Evolutionary conservation across 1,284 basidiomycete genomes (phyloP).

Genomic region (Heterobasidion occidentale): DNA sequence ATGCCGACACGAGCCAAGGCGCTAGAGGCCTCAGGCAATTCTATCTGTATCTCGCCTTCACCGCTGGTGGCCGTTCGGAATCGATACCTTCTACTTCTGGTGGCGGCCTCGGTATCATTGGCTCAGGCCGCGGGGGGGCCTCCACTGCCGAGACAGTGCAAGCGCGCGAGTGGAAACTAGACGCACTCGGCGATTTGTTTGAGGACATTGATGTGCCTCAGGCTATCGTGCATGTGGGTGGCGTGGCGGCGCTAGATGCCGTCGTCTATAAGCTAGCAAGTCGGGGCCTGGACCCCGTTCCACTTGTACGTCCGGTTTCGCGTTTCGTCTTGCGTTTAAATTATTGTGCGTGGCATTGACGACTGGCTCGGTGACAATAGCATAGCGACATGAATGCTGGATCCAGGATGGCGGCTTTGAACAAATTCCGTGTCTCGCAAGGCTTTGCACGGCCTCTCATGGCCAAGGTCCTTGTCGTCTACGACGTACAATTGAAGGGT

Average conservation of each 20-base stretch:
- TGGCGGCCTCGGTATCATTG: constrained; percentile 81
- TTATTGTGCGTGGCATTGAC: background rate
- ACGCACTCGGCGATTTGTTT: constrained; percentile 88
- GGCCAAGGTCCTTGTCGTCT: constrained; percentile 80
- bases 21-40: constrained; percentile 86
- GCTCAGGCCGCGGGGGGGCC: constrained; percentile 68
- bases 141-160: constrained; percentile 79
- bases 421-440: constrained; percentile 66
- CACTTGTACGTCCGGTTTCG: constrained; percentile 47
- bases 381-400: constrained; percentile 83
- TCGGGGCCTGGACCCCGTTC: constrained; percentile 79
- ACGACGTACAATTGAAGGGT: constrained; percentile 85
- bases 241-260: constrained; percentile 75
- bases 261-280: constrained; percentile 87
- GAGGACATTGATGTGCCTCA: constrained; percentile 84
- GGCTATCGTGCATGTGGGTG: constrained; percentile 86
- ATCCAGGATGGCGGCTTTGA: constrained; percentile 70
- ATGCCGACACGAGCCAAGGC: constrained; percentile 60
- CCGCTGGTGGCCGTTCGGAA: constrained; percentile 71
- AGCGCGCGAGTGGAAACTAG: constrained; percentile 95
- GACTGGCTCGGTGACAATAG: constrained; percentile 25
- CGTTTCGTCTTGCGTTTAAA: constrained; percentile 1
- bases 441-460: constrained; percentile 51
- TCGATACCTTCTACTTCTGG: constrained; percentile 40
- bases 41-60: constrained; percentile 89